These are phyloP conservation scores for Fraxinus paxiana DNA, from an alignment of 305 asterid species.

Conservation along the genomic window DNA sequence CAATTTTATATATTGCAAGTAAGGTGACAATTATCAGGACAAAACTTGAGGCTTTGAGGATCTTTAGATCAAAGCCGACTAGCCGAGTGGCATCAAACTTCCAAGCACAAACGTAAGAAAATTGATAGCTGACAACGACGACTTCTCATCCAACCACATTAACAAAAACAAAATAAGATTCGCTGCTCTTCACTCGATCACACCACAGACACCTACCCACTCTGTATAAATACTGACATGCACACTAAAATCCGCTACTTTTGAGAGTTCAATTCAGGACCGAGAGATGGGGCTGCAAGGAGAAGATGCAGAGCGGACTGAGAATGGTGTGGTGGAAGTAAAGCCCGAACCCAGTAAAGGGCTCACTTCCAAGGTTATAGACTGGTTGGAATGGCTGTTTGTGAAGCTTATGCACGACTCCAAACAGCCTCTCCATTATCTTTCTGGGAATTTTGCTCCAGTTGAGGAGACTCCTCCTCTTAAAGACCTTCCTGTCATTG, in stretches of 20 bases:
- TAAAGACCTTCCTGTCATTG: conserved; percentile 55
- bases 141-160: background rate
- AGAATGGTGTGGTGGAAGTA: conserved; percentile 47
- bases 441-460: conserved; percentile 69
- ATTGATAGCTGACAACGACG: background rate
- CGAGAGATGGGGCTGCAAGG: conserved; percentile 30
- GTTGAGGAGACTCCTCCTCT: conserved; percentile 74
- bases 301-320: conserved; percentile 30
- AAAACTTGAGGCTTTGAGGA: background rate
- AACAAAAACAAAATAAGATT: background rate
- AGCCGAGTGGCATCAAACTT: background rate
- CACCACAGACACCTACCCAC: background rate
- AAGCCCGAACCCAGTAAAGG: conserved; percentile 65
- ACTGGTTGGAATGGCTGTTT: conserved; percentile 61
- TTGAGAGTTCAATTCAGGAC: background rate
- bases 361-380: conserved; percentile 55
- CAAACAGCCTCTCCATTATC: conserved; percentile 53
- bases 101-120: background rate
- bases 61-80: background rate
- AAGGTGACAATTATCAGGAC: background rate
- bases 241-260: background rate
- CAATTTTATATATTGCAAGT: background rate
- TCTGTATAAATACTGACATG: background rate
- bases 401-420: conserved; percentile 66
- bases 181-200: background rate